Percentiles rank a stretch among this genome's conserved stretches.
Conservation (phyloP, 2,329 filamentous ascomycete genomes). For the Lomentospora prolificans region DNA sequence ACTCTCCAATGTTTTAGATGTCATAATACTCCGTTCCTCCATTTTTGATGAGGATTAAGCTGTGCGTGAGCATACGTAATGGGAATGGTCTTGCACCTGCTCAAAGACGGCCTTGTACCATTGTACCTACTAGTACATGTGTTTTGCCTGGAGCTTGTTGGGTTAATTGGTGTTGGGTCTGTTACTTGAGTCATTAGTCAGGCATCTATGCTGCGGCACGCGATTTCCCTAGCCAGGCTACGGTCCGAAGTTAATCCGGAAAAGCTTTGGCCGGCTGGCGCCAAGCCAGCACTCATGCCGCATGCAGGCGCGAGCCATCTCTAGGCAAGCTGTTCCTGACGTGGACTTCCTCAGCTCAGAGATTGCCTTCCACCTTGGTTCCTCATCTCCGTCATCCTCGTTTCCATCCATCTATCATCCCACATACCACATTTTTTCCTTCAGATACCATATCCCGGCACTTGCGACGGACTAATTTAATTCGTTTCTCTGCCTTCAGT, state of each 20-base stretch:
- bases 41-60: too few species aligned
- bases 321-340: conserved; percentile 32
- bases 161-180: too few species aligned
- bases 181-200: too few species aligned
- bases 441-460: conserved; percentile 5
- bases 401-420: conserved; percentile 6
- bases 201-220: too few species aligned
- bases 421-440: conserved; percentile 2
- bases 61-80: background rate
- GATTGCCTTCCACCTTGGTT: background rate
- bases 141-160: too few species aligned
- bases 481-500: background rate
- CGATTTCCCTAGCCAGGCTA: too few species aligned
- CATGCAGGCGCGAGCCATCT: background rate
- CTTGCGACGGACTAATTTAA: background rate
- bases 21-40: too few species aligned
- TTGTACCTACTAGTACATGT: too few species aligned
- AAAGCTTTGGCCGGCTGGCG: conserved; percentile 2
- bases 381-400: background rate
- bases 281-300: background rate
- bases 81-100: too few species aligned
- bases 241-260: conserved; percentile 1
- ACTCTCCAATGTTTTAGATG: background rate
- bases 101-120: too few species aligned
- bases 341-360: conserved; percentile 22